Conservation (phyloP, 106 monocot species). For the Hemerocallis citrina region DNA sequence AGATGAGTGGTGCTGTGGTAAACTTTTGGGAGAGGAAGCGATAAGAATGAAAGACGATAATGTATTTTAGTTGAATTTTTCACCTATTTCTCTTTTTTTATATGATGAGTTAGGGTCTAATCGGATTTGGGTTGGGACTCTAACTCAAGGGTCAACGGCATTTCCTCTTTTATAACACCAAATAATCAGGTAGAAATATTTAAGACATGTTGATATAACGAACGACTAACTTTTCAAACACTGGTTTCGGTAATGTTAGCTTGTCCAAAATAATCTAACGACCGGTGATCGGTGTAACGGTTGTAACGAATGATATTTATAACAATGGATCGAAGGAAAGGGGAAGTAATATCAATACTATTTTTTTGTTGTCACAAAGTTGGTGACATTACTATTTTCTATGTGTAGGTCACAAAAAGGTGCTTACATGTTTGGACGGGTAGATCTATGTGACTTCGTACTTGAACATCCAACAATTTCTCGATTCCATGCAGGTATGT, state of each 20-base stretch:
- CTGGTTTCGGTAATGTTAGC: not conserved
- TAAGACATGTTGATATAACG: not conserved
- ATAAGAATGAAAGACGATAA: no score
- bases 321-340: no score
- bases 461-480: slow-evolving; percentile 92
- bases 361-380: not conserved
- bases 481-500: slow-evolving; percentile 85
- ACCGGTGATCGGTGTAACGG: not conserved
- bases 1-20: no score
- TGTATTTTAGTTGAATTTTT: no score
- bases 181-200: no score
- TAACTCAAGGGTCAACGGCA: no score
- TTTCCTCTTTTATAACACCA: no score
- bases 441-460: slow-evolving; percentile 89
- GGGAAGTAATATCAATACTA: no score
- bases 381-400: not conserved
- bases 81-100: no score
- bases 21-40: no score
- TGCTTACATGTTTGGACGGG: slow-evolving; percentile 92
- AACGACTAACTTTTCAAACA: not conserved
- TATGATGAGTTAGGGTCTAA: no score
- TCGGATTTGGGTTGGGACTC: no score
- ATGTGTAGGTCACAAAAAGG: slow-evolving; percentile 74
- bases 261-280: not conserved
- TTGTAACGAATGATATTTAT: not conserved